Base-by-base conservation (phyloP, 2,329 filamentous ascomycete genomes). In the Diaporthe aspalathi region DNA sequence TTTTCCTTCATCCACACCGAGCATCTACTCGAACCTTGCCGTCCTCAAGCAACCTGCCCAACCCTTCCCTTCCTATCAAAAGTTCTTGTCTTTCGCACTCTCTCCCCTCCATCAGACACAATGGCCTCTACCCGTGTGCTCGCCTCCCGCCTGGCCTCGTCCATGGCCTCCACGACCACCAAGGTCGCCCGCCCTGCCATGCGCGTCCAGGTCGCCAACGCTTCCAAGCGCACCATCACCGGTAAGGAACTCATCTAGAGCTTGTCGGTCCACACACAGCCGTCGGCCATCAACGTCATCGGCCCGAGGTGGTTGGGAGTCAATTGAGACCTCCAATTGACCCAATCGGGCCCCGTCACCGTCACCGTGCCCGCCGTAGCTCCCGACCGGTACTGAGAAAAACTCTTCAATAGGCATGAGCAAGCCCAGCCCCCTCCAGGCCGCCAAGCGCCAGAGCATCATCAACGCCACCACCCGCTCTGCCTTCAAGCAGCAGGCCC, bases 51-150 rank as follows among this genome's bases (percentile, higher is more conserved):
- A 71, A 67, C 66, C 75, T 79, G 75, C 75, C 73, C 74, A 75
- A 75, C 76, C 71, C 72, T 71, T 72, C 70, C 66, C 65, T 80
- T 63, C 81, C 79, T 80, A 78, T 82, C 79, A 81, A 80, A 81
- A 80, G 79, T 80, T 80, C 80, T 80, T 80, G 80, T 81, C 78
- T 79, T 80, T 77, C 77, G 79, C 78, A 78, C 77, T 78, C 79
- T 83, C 83, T 83, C 81, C 81, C 80, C 81, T 80, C 82, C 81
- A 80, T 77, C 86, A 86, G 85, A 90, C 89, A 89, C 89, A 93
- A 94, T 94, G 92, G 91, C 92, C 84, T 88, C 90, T 84, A 86
- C 90, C 84, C 92, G 92, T 86, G 88, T 94, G 84, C 88, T 93
- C 86, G 90, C 92, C 83, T 91, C 91, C 81, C 90, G 92, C 84